A percentile compares a stretch with the other conserved stretches of the same genome.
phyloP scores from a whole-genome alignment of 2,329 filamentous ascomycete species.

The Plenodomus lindquistii region DNA sequence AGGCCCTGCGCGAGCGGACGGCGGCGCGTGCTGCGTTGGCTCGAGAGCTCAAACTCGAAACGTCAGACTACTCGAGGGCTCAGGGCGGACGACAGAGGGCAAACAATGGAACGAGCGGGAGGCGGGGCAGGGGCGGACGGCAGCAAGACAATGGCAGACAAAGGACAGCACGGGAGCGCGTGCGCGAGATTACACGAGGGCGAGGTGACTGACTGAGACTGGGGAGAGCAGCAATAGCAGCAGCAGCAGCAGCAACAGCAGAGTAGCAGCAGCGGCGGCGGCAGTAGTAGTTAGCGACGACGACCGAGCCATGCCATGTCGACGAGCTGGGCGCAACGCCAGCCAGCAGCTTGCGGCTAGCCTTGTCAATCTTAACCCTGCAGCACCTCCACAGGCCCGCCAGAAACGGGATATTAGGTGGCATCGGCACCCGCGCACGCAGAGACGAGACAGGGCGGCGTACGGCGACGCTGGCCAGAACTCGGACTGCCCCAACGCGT shows the following conservation, averaged over 20 bases:
- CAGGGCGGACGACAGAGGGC: constrained; percentile 29
- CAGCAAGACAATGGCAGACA: constrained; percentile 18
- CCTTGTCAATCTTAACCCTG: constrained; percentile 23
- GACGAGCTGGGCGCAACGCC: constrained; percentile 17
- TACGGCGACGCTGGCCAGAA: constrained; percentile 22
- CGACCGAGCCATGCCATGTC: background rate
- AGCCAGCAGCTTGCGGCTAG: constrained; percentile 21
- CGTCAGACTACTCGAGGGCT: constrained; percentile 38
- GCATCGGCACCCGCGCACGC: constrained; percentile 12
- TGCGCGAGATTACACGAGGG: constrained; percentile 18
- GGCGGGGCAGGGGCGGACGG: constrained; percentile 10
- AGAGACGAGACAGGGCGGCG: too few relatives aligned
- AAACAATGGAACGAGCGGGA: constrained; percentile 30
- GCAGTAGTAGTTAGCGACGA: too few relatives aligned
- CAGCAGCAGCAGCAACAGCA: too few relatives aligned
- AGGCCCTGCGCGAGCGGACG: constrained; percentile 31
- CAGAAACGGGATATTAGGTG: constrained; percentile 18
- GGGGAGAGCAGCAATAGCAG: too few relatives aligned
- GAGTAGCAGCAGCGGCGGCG: too few relatives aligned
- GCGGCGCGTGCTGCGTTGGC: constrained; percentile 42
- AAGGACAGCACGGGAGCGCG: constrained; percentile 25
- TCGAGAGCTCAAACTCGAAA: constrained; percentile 45
- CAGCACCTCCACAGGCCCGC: constrained; percentile 19
- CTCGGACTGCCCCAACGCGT: constrained; percentile 16
- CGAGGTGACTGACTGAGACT: constrained; percentile 19